These are phyloP conservation scores for Saccharomycopsis vini DNA, from an alignment of 805 yeast species.

Conservation along the genomic window DNA sequence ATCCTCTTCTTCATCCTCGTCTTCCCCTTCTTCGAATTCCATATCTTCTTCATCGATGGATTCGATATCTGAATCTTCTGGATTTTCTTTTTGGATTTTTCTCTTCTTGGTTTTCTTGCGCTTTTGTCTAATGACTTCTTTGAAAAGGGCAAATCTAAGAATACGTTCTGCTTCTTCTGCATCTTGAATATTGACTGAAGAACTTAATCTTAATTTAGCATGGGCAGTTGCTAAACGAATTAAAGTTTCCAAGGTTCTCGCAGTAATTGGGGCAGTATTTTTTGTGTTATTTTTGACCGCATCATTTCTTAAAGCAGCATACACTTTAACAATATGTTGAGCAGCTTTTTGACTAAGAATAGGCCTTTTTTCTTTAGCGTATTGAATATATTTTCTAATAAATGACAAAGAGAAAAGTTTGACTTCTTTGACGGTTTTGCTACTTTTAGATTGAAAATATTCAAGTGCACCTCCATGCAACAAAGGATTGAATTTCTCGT, in stretches of 20 bases:
- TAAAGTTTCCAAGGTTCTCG: conserved; percentile 94
- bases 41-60: conserved; percentile 21
- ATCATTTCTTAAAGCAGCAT: conserved; percentile 75
- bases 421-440: conserved; percentile 29
- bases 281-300: conserved; percentile 52
- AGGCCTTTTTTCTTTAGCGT: conserved; percentile 87
- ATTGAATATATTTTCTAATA: conserved; percentile 85
- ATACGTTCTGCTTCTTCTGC: conserved; percentile 81
- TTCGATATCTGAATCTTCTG: conserved; percentile 24
- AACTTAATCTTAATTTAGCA: conserved; percentile 87
- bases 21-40: conserved; percentile 19
- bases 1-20: conserved; percentile 16
- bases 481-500: conserved; percentile 72
- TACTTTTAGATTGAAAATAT: conserved; percentile 26
- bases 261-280: conserved; percentile 88
- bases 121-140: conserved; percentile 51
- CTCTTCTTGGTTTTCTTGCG: conserved; percentile 25
- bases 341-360: conserved; percentile 69
- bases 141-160: conserved; percentile 77
- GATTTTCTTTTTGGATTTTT: conserved; percentile 22
- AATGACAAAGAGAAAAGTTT: conserved; percentile 69
- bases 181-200: conserved; percentile 63
- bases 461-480: conserved; percentile 69
- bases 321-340: conserved; percentile 69
- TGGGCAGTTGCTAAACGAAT: conserved; percentile 95